Base-by-base conservation (phyloP, 106 monocot genomes). In the Dendrobium chrysotoxum region DNA sequence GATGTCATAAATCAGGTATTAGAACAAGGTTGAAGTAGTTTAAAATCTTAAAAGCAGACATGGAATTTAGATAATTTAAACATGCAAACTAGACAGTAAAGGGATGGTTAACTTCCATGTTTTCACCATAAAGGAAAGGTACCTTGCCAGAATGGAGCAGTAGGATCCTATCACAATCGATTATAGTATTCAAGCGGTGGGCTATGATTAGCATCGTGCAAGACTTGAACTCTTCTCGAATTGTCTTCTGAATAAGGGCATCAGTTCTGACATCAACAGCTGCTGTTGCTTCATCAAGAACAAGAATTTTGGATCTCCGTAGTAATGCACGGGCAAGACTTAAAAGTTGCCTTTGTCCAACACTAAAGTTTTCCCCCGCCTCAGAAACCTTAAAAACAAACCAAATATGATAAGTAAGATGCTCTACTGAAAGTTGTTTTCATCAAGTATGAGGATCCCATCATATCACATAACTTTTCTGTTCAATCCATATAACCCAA, bases 161-260 rank as follows among this genome's bases (percentile, higher is more conserved):
- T 61, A 99, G 92, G 81, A 93, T 86, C 9, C 91, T 85, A 66
- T 99, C 98, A 81, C 93, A 99, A 77, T 99, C 95, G 40, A 99
- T 95, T 55, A 99, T 90, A 53, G 98, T 99, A 83, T 99, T 99
- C 83, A 99, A 71, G 18, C 98, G 89, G 45, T 99, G 98, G 28
- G 98, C 98, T 81, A 99, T 99, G 54, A 95, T 88, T 58, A 99
- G 91, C 98, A 99, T 99, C 15, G 98, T 99, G 81, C 98, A 99
- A 26, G 88, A 90, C 53, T 92, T 95, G 82, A 99, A 99, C 81
- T 99, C 98, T 78, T 95, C 98, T 83, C 98, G 84, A 16, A 99
- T 99, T 40, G 98, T 99, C 81, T 91, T 99, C 76, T 99, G 98
- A 81, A 99, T 99, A 74, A 99, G 87, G 79, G 95, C 92, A 86